Evolutionary conservation across 495 filamentous ascomycete species (phyloP), one percentile per base, ranked within the genome.

Genomic region (Cetradonia linearis): DNA sequence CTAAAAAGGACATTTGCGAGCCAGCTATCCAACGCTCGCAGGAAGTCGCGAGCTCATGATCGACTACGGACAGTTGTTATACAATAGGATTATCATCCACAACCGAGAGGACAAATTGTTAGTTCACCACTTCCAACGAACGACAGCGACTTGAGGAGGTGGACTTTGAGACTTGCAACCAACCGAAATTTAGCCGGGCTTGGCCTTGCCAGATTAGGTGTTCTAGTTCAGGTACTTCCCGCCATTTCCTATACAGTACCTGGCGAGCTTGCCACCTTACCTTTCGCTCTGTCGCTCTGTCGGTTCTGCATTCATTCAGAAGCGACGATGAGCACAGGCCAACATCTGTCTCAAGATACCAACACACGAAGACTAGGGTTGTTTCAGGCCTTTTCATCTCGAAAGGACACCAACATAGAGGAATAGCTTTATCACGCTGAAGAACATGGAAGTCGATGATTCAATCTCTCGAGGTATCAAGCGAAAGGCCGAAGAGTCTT

Each of bases 381-480:
- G 9, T 0, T 16, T 33, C 48, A 9, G 13, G 48, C 16, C 30
- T 33, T n/a, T 2, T n/a, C 18, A 1, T 2, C 30, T 9, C 16
- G 30, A 9, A 7, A 33, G 27, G 18, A 31, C 30, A 8, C 13
- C 8, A 9, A 11, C 40, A 13, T 27, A 16, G 16, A 37, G 13
- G 44, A 18, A 18, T 28, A n/a, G 23, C 7, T 46, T 53, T 40
- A 67, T 48, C 52, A 81, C 79, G 78, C 70, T 71, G 36, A 66
- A 74, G 54, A 55, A 63, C 38, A 81, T 82, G 78, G 74, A 80
- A 23, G 48, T 78, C 31, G 73, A 76, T 57, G 40, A 48, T 13
- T 40, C 55, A 2, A 69, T 72, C 40, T 73, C 78, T 28, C 78
- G 81, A 46, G 84, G 86, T 56, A 80, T 73, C 14, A 89, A 89